Evolutionary conservation across 257 asterid genomes (phyloP).

Genomic region (Solanum dulcamara): DNA sequence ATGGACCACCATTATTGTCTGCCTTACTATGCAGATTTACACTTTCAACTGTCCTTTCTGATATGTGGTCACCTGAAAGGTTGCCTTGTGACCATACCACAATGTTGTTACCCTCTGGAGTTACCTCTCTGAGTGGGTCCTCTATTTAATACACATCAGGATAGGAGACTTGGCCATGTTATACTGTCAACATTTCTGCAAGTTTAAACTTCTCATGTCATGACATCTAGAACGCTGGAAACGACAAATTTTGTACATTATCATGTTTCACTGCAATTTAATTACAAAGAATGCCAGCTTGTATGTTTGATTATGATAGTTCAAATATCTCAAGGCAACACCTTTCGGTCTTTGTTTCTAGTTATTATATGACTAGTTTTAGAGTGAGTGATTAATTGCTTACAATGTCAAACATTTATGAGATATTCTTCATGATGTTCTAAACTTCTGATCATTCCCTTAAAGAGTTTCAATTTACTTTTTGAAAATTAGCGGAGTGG

Average conservation of each 20-base stretch:
- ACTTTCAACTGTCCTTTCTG: neutral
- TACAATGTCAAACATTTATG: neutral
- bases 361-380: neutral
- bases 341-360: neutral
- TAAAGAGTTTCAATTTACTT: neutral
- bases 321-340: neutral
- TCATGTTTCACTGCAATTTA: neutral
- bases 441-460: neutral
- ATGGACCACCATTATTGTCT: neutral
- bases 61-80: neutral
- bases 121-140: constrained; percentile 1
- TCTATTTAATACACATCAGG: neutral
- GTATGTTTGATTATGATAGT: neutral
- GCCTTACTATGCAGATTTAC: neutral
- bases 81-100: neutral
- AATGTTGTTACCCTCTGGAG: neutral
- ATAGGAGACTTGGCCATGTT: neutral
- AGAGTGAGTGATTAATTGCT: neutral
- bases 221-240: neutral
- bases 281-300: neutral
- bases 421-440: neutral
- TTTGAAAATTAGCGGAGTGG: constrained; percentile 32
- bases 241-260: neutral
- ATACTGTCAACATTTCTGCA: neutral
- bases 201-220: neutral